Evolutionary conservation across 441 rosid genomes (phyloP).

Genomic region (Erysimum cheiri): DNA sequence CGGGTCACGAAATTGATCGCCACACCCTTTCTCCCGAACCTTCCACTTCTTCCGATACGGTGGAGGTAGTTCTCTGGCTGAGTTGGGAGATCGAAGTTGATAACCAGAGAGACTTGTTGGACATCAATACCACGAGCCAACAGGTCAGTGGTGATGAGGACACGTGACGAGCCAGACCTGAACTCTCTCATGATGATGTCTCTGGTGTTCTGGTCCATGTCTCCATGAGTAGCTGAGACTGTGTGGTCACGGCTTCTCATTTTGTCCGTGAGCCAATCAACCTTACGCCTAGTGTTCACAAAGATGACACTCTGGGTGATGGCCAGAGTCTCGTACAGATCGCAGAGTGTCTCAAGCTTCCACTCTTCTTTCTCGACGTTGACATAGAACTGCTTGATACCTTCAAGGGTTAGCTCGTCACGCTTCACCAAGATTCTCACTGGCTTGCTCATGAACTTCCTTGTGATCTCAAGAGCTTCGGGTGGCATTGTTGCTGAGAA

Average conservation of each 20-base stretch:
- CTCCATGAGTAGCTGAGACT: conserved; percentile 47
- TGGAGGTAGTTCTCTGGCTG: conserved; percentile 52
- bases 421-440: conserved; percentile 51
- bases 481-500: conserved; percentile 54
- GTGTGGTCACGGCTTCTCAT: conserved; percentile 53
- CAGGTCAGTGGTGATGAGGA: conserved; percentile 49
- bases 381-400: conserved; percentile 78
- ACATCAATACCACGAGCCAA: conserved; percentile 52
- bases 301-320: conserved; percentile 52
- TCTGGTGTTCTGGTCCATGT: conserved; percentile 53
- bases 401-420: conserved; percentile 67
- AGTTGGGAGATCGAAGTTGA: conserved; percentile 47
- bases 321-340: conserved; percentile 69
- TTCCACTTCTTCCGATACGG: conserved; percentile 53
- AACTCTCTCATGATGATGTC: conserved; percentile 52
- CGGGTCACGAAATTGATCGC: conserved; percentile 46
- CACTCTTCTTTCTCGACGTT: conserved; percentile 84
- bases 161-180: conserved; percentile 50
- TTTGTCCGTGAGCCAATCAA: conserved; percentile 50
- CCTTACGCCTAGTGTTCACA: conserved; percentile 49
- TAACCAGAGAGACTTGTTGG: conserved; percentile 48
- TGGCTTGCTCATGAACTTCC: conserved; percentile 67
- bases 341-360: conserved; percentile 86
- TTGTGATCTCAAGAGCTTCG: conserved; percentile 64
- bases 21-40: conserved; percentile 51